phyloP scores from a whole-genome alignment of 1,284 basidiomycete genomes.

The Cronartium quercuum region DNA sequence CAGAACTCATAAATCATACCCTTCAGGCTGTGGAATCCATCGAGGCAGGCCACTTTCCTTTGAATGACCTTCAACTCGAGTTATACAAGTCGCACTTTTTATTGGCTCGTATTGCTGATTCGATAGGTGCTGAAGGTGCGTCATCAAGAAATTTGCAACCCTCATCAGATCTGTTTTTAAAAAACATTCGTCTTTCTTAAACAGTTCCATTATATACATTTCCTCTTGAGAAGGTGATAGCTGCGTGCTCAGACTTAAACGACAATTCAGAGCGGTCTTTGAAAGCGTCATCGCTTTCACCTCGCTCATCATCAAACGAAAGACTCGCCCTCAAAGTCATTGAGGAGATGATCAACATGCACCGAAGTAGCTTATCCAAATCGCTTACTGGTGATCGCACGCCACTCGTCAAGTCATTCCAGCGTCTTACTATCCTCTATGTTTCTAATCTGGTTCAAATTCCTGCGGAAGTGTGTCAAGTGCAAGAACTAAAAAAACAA shows the following conservation, averaged over 20 bases:
- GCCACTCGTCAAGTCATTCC: constrained; percentile 3
- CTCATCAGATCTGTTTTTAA: too few relatives aligned
- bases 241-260: too few relatives aligned
- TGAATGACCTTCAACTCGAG: background rate
- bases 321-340: background rate
- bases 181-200: background rate
- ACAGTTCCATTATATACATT: background rate
- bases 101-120: background rate
- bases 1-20: background rate
- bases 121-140: background rate
- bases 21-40: background rate
- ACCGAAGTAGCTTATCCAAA: background rate
- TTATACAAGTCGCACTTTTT: background rate
- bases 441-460: background rate
- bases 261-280: too few relatives aligned
- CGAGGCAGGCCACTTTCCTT: background rate
- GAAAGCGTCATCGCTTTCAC: too few relatives aligned
- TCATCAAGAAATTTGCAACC: background rate
- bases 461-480: background rate
- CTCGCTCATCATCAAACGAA: background rate
- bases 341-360: constrained; percentile 33
- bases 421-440: constrained; percentile 7
- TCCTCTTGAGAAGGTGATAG: background rate
- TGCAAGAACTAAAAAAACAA: background rate
- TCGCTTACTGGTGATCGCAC: background rate